These are phyloP conservation scores for Kregervanrija delftensis DNA, from an alignment of 805 yeast genomes.

Conservation along the genomic window DNA sequence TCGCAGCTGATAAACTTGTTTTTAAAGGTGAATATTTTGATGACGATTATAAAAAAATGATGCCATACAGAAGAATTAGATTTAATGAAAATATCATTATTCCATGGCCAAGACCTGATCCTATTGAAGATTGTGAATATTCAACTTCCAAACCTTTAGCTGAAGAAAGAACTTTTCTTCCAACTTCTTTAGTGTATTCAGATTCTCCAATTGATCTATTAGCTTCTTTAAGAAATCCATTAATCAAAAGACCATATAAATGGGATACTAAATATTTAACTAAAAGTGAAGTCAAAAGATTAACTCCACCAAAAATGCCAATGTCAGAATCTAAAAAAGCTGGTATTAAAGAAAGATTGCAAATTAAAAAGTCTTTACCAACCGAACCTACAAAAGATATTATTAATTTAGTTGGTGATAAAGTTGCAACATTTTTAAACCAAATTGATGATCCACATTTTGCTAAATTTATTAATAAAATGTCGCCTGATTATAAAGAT, in stretches of 20 bases:
- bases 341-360: slow-evolving; percentile 46
- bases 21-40: slow-evolving; percentile 70
- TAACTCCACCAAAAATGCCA: slow-evolving; percentile 76
- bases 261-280: slow-evolving; percentile 50
- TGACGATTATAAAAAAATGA: slow-evolving; percentile 58
- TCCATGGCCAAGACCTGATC: slow-evolving; percentile 85
- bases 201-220: slow-evolving; percentile 63
- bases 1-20: slow-evolving; percentile 71
- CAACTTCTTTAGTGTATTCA: slow-evolving; percentile 55
- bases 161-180: slow-evolving; percentile 68
- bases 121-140: slow-evolving; percentile 46
- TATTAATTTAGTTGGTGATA: slow-evolving; percentile 38
- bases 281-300: slow-evolving; percentile 52
- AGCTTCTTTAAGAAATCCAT: slow-evolving; percentile 66
- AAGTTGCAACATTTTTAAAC: slow-evolving; percentile 31
- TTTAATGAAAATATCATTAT: slow-evolving; percentile 63
- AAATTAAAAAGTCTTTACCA: slow-evolving; percentile 37
- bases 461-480: slow-evolving; percentile 22
- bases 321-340: slow-evolving; percentile 55
- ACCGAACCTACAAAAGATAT: slow-evolving; percentile 34
- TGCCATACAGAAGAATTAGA: slow-evolving; percentile 73
- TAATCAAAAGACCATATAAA: slow-evolving; percentile 50
- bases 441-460: slow-evolving; percentile 25
- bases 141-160: slow-evolving; percentile 53
- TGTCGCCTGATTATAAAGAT: slow-evolving; percentile 18